A percentile compares a stretch with the other conserved stretches of the same genome.
Conservation (phyloP, 345 rosid genomes). For the Ceriops tagal region DNA sequence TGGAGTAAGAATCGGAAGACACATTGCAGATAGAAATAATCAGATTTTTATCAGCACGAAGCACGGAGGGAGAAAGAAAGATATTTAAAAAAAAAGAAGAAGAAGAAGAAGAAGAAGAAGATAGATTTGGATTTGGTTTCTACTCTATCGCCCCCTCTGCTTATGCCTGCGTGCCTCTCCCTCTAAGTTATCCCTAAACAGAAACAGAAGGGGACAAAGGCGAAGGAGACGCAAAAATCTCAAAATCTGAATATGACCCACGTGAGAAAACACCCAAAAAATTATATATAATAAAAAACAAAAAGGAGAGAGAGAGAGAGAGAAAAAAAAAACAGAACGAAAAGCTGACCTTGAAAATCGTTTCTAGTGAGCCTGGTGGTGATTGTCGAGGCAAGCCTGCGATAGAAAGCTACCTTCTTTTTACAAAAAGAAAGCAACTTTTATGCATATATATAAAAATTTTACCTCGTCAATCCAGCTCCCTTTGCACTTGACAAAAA, state of each 20-base stretch:
- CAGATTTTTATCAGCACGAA: conserved; percentile 34
- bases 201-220: conserved; percentile 21
- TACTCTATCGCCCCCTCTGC: not conserved
- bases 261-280: conserved; percentile 11
- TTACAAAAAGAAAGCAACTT: not conserved
- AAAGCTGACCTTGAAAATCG: conserved; percentile 33
- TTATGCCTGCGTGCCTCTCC: conserved; percentile 1
- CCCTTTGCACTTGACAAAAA: not conserved
- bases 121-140: not conserved
- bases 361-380: conserved; percentile 9
- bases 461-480: not conserved
- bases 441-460: too few species aligned
- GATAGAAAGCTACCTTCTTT: conserved; percentile 15
- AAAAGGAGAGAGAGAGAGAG: too few species aligned
- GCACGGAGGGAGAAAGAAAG: not conserved
- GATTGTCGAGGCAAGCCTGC: conserved; percentile 34
- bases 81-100: not conserved
- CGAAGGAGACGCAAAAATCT: conserved; percentile 14
- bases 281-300: too few species aligned
- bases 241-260: conserved; percentile 20
- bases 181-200: conserved; percentile 15
- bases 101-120: not conserved
- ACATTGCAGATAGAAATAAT: conserved; percentile 55
- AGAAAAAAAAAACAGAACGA: conserved; percentile 3
- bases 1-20: conserved; percentile 44